Conservation (phyloP, 495 filamentous ascomycete genomes). For the Parachaetomium inaequale region DNA sequence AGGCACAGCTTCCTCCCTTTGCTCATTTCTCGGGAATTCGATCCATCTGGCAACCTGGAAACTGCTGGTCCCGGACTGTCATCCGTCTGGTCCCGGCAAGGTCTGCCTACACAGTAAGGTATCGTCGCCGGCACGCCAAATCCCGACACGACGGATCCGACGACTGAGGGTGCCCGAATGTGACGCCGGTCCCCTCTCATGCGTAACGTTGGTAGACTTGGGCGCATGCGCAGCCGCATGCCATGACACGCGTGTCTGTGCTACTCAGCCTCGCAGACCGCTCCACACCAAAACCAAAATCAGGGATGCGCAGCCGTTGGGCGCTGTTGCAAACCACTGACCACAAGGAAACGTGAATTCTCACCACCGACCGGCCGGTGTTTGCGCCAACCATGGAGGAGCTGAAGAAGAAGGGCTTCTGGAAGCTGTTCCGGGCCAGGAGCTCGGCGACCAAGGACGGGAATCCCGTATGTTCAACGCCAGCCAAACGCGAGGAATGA, state of each 20-base stretch:
- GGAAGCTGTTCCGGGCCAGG: slow-evolving; percentile 20
- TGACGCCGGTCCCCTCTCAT: slow-evolving; percentile 2
- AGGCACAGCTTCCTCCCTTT: not conserved
- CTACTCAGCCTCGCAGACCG: slow-evolving; percentile 7
- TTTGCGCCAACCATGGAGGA: slow-evolving; percentile 4
- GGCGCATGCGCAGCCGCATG: slow-evolving; percentile 7
- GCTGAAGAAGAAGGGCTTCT: slow-evolving; percentile 24
- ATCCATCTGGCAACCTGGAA: not conserved
- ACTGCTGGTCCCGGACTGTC: no score
- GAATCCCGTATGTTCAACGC: slow-evolving; percentile 12
- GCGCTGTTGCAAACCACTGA: not conserved
- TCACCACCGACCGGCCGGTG: not conserved
- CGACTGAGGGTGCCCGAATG: not conserved
- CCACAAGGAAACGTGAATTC: not conserved
- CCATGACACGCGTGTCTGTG: slow-evolving; percentile 7
- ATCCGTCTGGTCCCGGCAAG: no score
- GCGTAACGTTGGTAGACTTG: not conserved
- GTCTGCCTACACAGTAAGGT: no score
- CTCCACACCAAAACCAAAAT: slow-evolving; percentile 2
- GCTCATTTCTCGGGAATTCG: not conserved
- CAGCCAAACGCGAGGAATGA: not conserved
- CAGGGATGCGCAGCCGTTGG: slow-evolving; percentile 5
- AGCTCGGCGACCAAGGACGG: slow-evolving; percentile 19
- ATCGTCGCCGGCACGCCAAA: not conserved
- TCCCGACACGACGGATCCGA: not conserved